phyloP scores from a whole-genome alignment of 305 asterid genomes.

The Fraxinus albicans region DNA sequence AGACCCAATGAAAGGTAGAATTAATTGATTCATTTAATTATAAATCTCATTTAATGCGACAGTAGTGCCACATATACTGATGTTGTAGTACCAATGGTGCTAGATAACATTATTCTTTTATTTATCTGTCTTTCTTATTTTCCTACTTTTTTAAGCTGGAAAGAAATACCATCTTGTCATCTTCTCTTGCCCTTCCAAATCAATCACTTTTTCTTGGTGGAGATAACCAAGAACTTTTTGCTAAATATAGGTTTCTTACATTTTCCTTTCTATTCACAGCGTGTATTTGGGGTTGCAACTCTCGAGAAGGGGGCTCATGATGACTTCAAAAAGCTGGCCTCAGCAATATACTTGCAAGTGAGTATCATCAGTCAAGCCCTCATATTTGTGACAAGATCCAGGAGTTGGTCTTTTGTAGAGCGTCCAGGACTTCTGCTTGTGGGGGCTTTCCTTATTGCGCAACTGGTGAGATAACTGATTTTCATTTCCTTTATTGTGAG shows the following conservation, averaged over 20 bases:
- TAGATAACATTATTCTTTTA: no score
- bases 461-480: conserved; percentile 49
- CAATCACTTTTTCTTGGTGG: conserved; percentile 4
- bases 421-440: conserved; percentile 70
- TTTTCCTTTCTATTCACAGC: conserved; percentile 35
- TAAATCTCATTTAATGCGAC: no score
- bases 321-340: conserved; percentile 55
- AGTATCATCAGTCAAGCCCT: conserved; percentile 74
- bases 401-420: conserved; percentile 70
- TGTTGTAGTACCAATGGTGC: no score
- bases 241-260: not conserved
- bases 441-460: conserved; percentile 60
- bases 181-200: not conserved
- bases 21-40: no score
- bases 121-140: not conserved
- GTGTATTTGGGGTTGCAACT: conserved; percentile 52
- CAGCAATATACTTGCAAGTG: conserved; percentile 79
- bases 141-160: not conserved
- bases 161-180: not conserved
- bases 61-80: no score
- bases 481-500: not conserved
- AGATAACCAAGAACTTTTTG: not conserved
- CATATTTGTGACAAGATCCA: conserved; percentile 66
- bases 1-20: no score
- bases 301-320: conserved; percentile 38